Conservation (phyloP, 2,329 filamentous ascomycete species). For the Coniochaeta sp. region DNA sequence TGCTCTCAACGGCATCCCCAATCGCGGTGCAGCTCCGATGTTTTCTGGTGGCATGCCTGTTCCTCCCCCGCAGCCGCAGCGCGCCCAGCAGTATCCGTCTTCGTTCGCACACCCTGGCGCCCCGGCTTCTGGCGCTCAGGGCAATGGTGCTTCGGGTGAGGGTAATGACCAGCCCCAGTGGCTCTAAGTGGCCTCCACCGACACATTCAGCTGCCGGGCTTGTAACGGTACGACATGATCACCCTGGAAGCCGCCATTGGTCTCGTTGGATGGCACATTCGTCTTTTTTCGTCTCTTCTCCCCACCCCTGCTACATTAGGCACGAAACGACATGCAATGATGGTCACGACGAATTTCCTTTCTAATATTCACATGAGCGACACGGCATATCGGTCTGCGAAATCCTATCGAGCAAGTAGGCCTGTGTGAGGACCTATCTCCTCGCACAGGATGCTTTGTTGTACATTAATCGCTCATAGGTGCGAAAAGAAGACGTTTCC, state of each 20-base stretch:
- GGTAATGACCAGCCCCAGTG: constrained; percentile 12
- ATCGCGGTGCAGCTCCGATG: constrained; percentile 15
- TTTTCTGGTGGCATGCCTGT: constrained; percentile 10
- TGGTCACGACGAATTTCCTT: constrained; percentile 15
- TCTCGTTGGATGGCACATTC: constrained; percentile 3
- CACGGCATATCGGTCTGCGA: not conserved
- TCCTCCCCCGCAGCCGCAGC: constrained; percentile 14
- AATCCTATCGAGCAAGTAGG: constrained; percentile 6
- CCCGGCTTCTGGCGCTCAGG: not conserved
- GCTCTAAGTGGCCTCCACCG: constrained; percentile 11
- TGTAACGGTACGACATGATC: constrained; percentile 7
- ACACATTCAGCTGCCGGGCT: not conserved
- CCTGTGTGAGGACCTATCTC: not conserved
- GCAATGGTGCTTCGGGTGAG: not conserved
- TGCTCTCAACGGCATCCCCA: constrained; percentile 21
- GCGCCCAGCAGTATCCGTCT: constrained; percentile 11
- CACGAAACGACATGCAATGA: constrained; percentile 17
- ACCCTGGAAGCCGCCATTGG: not conserved
- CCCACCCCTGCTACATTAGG: constrained; percentile 16
- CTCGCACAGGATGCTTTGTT: constrained; percentile 6
- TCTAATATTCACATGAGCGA: constrained; percentile 2
- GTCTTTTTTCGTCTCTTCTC: constrained; percentile 6
- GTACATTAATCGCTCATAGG: constrained; percentile 9
- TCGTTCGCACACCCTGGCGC: constrained; percentile 8
- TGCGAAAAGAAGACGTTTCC: constrained; percentile 2